Percentiles rank a stretch among this genome's conserved stretches.
phyloP scores from a whole-genome alignment of 164 flowering plant genomes.

The Stephania cephalantha region DNA sequence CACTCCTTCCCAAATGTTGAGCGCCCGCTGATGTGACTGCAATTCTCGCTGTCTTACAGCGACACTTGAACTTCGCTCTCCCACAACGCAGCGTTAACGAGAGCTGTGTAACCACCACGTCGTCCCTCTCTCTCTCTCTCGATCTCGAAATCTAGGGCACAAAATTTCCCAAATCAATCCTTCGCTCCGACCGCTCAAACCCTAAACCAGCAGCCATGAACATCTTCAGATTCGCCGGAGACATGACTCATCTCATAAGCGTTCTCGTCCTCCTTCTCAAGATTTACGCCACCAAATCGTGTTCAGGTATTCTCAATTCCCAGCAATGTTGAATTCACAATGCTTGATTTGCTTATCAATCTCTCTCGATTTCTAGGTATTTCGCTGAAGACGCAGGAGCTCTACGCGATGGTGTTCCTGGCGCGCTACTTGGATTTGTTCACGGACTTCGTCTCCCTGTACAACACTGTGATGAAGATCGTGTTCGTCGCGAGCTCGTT shows the following conservation, averaged over 20 bases:
- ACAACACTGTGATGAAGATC: slow-evolving; percentile 83
- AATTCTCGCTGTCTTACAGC: background rate
- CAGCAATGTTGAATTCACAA: background rate
- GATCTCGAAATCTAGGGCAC: slow-evolving; percentile 14
- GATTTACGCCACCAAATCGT: slow-evolving; percentile 85
- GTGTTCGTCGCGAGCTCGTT: slow-evolving; percentile 71
- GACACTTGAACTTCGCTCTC: background rate
- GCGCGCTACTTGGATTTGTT: slow-evolving; percentile 79
- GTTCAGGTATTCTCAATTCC: slow-evolving; percentile 51
- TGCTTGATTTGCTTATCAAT: background rate
- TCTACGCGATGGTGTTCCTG: slow-evolving; percentile 71
- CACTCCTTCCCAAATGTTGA: no score
- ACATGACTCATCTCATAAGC: slow-evolving; percentile 79
- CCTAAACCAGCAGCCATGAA: slow-evolving; percentile 42
- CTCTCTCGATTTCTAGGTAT: slow-evolving; percentile 39
- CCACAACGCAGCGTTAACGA: background rate
- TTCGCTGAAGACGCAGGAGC: slow-evolving; percentile 90
- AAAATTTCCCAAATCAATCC: background rate
- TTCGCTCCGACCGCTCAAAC: background rate
- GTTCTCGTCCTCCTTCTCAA: slow-evolving; percentile 77
- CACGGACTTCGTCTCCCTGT: slow-evolving; percentile 66
- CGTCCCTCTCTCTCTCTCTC: background rate
- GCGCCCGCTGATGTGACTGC: background rate
- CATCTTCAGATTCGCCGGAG: slow-evolving; percentile 76
- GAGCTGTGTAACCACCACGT: background rate